phyloP scores from a whole-genome alignment of 2,329 filamentous ascomycete species.

The Dryadomyces sulphureus region DNA sequence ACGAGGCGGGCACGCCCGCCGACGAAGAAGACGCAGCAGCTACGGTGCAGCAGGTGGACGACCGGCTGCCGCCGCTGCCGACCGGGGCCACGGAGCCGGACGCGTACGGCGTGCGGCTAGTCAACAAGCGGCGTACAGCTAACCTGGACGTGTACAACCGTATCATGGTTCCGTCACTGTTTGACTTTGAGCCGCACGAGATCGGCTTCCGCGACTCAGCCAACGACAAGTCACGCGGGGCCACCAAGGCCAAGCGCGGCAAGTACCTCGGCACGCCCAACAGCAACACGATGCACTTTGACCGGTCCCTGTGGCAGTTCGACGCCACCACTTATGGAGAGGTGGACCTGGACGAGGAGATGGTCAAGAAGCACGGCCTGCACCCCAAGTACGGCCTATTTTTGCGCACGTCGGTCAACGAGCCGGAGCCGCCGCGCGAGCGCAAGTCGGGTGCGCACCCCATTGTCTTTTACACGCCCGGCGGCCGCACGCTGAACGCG shows the following conservation, averaged over 20 bases:
- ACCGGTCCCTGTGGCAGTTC: conserved; percentile 37
- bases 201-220: conserved; percentile 46
- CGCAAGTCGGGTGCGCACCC: conserved; percentile 30
- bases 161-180: conserved; percentile 34
- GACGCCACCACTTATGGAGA: conserved; percentile 33
- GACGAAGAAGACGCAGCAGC: conserved; percentile 9
- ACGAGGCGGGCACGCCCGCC: neutral
- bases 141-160: conserved; percentile 31
- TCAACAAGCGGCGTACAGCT: conserved; percentile 23
- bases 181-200: conserved; percentile 34
- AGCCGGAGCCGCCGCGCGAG: conserved; percentile 23
- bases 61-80: conserved; percentile 17
- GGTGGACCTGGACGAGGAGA: conserved; percentile 34
- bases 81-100: conserved; percentile 31
- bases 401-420: conserved; percentile 30
- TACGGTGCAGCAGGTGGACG: conserved; percentile 12
- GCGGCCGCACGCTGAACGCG: conserved; percentile 31
- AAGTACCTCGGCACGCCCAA: conserved; percentile 39
- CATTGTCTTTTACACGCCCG: conserved; percentile 32
- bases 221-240: conserved; percentile 38
- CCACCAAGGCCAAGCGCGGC: conserved; percentile 36
- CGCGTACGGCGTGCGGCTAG: conserved; percentile 33
- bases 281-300: conserved; percentile 36
- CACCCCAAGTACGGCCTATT: conserved; percentile 41
- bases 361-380: conserved; percentile 32